phyloP scores from a whole-genome alignment of 2,329 filamentous ascomycete genomes.

The Fusarium illudens region DNA sequence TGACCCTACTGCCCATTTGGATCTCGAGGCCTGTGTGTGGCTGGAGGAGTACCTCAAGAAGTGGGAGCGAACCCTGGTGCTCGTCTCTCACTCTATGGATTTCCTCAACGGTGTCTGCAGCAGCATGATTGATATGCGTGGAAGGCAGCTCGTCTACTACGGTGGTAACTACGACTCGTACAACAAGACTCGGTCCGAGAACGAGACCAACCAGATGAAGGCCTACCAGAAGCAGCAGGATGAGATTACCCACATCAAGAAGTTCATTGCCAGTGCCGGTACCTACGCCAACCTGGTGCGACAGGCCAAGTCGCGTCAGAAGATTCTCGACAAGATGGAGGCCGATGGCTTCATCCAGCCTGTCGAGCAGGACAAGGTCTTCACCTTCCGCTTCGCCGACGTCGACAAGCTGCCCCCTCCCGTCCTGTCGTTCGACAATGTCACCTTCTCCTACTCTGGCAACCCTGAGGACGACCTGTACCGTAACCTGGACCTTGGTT shows the following conservation, averaged over 20 bases:
- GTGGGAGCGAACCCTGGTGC: slow-evolving; percentile 96
- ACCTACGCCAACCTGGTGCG: slow-evolving; percentile 99
- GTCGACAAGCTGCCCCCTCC: slow-evolving; percentile 99
- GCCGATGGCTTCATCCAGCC: slow-evolving; percentile 98
- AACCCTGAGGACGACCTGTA: slow-evolving; percentile 90
- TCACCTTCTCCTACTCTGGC: slow-evolving; percentile 98
- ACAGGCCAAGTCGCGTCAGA: slow-evolving; percentile 98
- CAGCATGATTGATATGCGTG: slow-evolving; percentile 98
- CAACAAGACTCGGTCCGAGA: slow-evolving; percentile 90
- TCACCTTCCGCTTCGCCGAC: slow-evolving; percentile 98
- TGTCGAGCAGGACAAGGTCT: slow-evolving; percentile 83
- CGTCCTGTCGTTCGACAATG: slow-evolving; percentile 94
- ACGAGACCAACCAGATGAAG: slow-evolving; percentile 99
- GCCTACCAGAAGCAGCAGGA: slow-evolving; percentile 99
- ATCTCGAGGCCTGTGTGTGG: slow-evolving; percentile 99
- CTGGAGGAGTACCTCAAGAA: slow-evolving; percentile 99
- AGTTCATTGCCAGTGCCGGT: slow-evolving; percentile 99
- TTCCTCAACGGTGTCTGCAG: slow-evolving; percentile 99
- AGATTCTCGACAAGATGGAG: slow-evolving; percentile 99
- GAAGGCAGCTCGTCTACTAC: slow-evolving; percentile 91
- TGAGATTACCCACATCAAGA: slow-evolving; percentile 99
- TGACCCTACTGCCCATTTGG: slow-evolving; percentile 98
- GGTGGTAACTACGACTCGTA: slow-evolving; percentile 99
- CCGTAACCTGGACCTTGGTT: slow-evolving; percentile 95
- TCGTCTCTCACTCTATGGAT: slow-evolving; percentile 98